These are phyloP conservation scores for Fulvia fulva DNA, from an alignment of 2,329 filamentous ascomycete species.

Conservation along the genomic window DNA sequence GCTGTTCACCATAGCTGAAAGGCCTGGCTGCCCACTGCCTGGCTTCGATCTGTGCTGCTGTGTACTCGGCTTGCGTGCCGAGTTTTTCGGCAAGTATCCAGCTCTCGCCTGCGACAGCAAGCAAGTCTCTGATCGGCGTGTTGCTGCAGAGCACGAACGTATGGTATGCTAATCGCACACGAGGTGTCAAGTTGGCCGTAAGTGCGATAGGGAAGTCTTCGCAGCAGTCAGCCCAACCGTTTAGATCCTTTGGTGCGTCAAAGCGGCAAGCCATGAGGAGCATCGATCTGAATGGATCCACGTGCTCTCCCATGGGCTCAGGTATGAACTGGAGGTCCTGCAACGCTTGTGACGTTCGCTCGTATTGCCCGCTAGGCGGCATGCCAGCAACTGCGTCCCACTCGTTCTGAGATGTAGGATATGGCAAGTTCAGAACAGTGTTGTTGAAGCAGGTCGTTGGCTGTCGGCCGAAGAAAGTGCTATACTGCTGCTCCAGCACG, in stretches of 20 bases:
- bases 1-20: neutral
- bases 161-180: slow-evolving; percentile 27
- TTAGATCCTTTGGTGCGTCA: slow-evolving; percentile 9
- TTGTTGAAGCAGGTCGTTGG: slow-evolving; percentile 12
- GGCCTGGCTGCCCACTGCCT: slow-evolving; percentile 33
- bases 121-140: slow-evolving; percentile 39
- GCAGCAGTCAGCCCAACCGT: slow-evolving; percentile 3
- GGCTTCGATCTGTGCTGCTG: slow-evolving; percentile 31
- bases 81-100: slow-evolving; percentile 46
- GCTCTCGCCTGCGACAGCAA: slow-evolving; percentile 43
- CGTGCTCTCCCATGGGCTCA: neutral
- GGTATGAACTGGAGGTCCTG: slow-evolving; percentile 6
- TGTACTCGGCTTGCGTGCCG: slow-evolving; percentile 32
- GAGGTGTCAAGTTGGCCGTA: slow-evolving; percentile 17
- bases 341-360: slow-evolving; percentile 18
- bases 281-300: slow-evolving; percentile 35
- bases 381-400: slow-evolving; percentile 35
- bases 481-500: slow-evolving; percentile 41
- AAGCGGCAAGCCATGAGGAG: slow-evolving; percentile 33
- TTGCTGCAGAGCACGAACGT: slow-evolving; percentile 37
- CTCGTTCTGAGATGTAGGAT: slow-evolving; percentile 33
- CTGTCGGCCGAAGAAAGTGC: slow-evolving; percentile 25
- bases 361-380: neutral
- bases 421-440: slow-evolving; percentile 33
- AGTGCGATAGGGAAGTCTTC: slow-evolving; percentile 12